These are phyloP conservation scores for Epichloe sibirici DNA, from an alignment of 2,329 filamentous ascomycete genomes.

Conservation along the genomic window DNA sequence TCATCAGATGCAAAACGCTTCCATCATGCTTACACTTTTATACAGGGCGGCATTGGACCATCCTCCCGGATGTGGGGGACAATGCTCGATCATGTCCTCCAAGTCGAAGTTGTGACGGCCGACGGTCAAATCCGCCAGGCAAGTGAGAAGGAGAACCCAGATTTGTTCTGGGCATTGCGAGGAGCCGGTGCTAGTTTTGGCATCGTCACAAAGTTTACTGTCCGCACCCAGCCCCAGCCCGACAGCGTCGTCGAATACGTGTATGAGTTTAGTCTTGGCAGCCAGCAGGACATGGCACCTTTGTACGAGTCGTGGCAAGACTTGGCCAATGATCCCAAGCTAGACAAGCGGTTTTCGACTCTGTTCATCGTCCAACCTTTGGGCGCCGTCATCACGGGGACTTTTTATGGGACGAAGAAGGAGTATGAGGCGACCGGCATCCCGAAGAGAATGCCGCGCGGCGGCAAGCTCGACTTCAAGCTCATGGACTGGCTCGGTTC, in stretches of 20 bases:
- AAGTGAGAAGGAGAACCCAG: constrained; percentile 33
- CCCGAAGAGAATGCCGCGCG: constrained; percentile 30
- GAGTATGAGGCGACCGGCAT: constrained; percentile 44
- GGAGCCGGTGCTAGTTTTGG: constrained; percentile 46
- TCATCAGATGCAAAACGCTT: not conserved
- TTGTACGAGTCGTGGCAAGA: constrained; percentile 47
- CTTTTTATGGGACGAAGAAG: constrained; percentile 45
- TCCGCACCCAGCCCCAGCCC: constrained; percentile 44
- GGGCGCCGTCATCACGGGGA: constrained; percentile 44
- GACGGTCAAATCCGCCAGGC: constrained; percentile 38
- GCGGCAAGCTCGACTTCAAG: constrained; percentile 29
- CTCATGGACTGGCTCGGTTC: constrained; percentile 51
- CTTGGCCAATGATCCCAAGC: constrained; percentile 37
- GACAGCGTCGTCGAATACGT: constrained; percentile 45
- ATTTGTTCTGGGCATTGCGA: constrained; percentile 44
- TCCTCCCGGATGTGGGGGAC: constrained; percentile 47
- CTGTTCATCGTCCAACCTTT: constrained; percentile 42
- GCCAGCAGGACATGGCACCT: constrained; percentile 32
- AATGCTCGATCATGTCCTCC: constrained; percentile 41
- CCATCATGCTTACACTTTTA: not conserved
- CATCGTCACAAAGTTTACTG: constrained; percentile 43
- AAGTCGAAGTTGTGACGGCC: constrained; percentile 43
- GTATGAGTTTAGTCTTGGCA: constrained; percentile 39
- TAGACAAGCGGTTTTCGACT: constrained; percentile 47
- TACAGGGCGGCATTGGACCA: constrained; percentile 44